A percentile compares a stretch with the other conserved stretches of the same genome.
Evolutionary conservation across 495 filamentous ascomycete genomes (phyloP).

Genomic region (Barbatosphaeria neglecta): DNA sequence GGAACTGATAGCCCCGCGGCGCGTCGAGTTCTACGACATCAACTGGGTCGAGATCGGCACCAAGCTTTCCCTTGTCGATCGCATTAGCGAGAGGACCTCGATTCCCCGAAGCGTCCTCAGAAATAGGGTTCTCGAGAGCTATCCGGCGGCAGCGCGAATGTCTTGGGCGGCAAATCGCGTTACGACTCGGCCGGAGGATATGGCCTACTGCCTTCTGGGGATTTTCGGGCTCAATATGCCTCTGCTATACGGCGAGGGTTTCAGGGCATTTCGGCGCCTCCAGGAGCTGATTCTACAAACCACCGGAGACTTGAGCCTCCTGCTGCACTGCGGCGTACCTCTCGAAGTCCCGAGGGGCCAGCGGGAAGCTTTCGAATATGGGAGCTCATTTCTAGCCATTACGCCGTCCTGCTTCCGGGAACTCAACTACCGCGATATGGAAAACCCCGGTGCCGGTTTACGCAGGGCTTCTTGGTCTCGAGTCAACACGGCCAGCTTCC

Average conservation of each 20-base stretch:
- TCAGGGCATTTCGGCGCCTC: constrained; percentile 6
- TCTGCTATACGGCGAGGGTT: constrained; percentile 28
- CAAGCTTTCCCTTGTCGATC: constrained; percentile 3
- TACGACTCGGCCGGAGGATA: constrained; percentile 19
- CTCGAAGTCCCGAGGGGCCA: no score
- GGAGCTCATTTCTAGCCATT: no score
- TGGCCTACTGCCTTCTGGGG: constrained; percentile 27
- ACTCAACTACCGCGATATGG: no score
- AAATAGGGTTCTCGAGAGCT: not conserved
- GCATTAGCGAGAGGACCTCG: constrained; percentile 10
- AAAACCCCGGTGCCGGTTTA: no score
- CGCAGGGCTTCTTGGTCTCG: no score
- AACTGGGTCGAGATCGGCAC: constrained; percentile 16
- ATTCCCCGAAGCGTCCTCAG: constrained; percentile 8
- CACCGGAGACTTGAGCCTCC: not conserved
- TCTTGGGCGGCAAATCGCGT: constrained; percentile 17
- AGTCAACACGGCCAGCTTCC: no score
- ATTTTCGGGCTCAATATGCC: constrained; percentile 30
- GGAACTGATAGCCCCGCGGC: constrained; percentile 18
- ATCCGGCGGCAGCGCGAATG: constrained; percentile 16
- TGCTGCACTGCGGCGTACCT: no score
- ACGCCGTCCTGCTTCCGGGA: no score
- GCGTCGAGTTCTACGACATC: constrained; percentile 14
- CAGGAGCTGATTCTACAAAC: constrained; percentile 5
- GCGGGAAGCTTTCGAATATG: no score